Percentiles rank a stretch among this genome's conserved stretches.
These are phyloP conservation scores for Neocucurbitaria cava DNA, from an alignment of 2,329 filamentous ascomycete genomes.

Conservation along the genomic window DNA sequence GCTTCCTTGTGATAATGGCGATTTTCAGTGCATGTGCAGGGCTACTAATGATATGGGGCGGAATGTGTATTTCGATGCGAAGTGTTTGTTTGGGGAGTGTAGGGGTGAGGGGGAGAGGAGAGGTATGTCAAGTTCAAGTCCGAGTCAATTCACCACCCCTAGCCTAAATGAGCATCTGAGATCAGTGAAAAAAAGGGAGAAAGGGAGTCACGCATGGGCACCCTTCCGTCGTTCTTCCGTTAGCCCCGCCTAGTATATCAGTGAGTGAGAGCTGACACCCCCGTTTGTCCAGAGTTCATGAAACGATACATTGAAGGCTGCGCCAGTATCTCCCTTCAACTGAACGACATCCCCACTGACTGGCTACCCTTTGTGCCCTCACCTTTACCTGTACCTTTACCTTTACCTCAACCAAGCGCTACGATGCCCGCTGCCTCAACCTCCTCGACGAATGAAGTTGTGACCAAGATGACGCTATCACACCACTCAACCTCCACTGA, in stretches of 20 bases:
- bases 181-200: too few species aligned
- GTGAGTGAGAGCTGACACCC: too few species aligned
- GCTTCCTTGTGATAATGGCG: slow-evolving; percentile 1
- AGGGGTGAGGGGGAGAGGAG: not conserved
- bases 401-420: not conserved
- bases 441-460: not conserved
- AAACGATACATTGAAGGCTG: slow-evolving; percentile 5
- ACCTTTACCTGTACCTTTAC: too few species aligned
- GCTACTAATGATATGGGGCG: not conserved
- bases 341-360: slow-evolving; percentile 6
- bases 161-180: too few species aligned
- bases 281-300: slow-evolving; percentile 18
- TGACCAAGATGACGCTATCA: not conserved
- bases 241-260: too few species aligned
- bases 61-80: slow-evolving; percentile 9
- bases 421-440: not conserved
- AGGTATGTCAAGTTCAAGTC: too few species aligned
- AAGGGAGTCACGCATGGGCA: too few species aligned
- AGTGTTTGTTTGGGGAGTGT: slow-evolving; percentile 13
- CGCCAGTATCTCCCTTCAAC: not conserved
- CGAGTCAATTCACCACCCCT: too few species aligned
- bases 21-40: slow-evolving; percentile 7
- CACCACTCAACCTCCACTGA: not conserved
- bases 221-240: too few species aligned
- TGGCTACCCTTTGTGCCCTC: slow-evolving; percentile 8